Evolutionary conservation across 441 rosid genomes (phyloP), one percentile per base, ranked within the genome.

Genomic region (Corymbia citriodora): DNA sequence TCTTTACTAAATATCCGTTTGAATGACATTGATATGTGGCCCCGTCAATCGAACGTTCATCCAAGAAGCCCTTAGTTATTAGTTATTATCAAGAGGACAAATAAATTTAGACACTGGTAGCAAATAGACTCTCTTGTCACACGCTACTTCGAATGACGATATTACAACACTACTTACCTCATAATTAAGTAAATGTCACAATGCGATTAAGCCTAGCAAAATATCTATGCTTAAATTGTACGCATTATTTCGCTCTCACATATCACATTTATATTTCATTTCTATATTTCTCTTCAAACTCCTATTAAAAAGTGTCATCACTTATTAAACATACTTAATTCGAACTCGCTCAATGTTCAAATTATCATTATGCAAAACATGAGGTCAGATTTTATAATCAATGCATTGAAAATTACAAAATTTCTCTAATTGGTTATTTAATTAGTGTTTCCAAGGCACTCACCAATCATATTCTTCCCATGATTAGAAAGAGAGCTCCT

Each of bases 361-460:
- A 68, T 19, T 19, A 19, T 72, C 49, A 36, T 72, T 10, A 7
- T 10, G 49, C 49, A 72, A 72, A 72, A 72, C 16, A 74, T 27
- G 0, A 21, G 14, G 49, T 18, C 8, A 36, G 11, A 72, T 19
- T 0, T 40, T 15, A 40, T 9, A 11, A 11, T 23, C 0, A 6
- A 21, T 74, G 50, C 82, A 74, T 19, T 21, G 25, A 9, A 36
- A 72, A 36, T 21, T 6, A 27, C 10, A 72, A 36, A 72, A 14
- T 0, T 36, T 25, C 49, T 72, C 12, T 36, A 72, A 13, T 19
- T 23, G 27, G 50, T 11, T 11, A 74, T 40, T 18, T 36, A 36
- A 36, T 3, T 14, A 19, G 82, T 18, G 49, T 72, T 49, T 74
- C 12, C 11, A 8, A 74, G 82, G 50, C 29, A 74, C 50, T 74